Evolutionary conservation across 331 rosid genomes (phyloP).

Genomic region (Quercus phellos): DNA sequence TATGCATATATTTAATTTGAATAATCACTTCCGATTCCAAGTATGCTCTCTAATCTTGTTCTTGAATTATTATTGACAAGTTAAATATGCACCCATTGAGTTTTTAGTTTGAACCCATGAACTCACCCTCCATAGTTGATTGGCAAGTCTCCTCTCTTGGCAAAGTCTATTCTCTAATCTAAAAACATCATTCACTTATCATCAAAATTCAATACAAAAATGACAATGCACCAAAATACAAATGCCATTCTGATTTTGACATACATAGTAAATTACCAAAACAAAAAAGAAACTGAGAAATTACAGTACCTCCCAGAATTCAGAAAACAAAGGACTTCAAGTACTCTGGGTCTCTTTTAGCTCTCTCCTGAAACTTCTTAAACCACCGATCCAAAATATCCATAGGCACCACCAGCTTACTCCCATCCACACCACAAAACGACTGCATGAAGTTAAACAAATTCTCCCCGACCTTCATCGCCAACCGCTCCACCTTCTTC

Average conservation of each 20-base stretch:
- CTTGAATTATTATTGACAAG: too few species aligned
- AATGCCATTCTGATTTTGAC: neutral
- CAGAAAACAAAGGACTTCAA: conserved; percentile 79
- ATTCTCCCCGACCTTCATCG: conserved; percentile 89
- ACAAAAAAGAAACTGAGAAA: neutral
- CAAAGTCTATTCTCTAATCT: too few species aligned
- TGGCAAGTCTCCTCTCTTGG: too few species aligned
- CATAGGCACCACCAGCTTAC: conserved; percentile 84
- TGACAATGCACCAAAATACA: neutral
- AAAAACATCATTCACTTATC: neutral
- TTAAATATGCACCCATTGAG: too few species aligned
- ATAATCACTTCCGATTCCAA: neutral
- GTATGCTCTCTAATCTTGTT: neutral
- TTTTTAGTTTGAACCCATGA: too few species aligned
- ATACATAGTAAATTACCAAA: too few species aligned
- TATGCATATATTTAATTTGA: neutral
- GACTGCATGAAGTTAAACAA: conserved; percentile 93
- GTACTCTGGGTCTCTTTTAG: conserved; percentile 92
- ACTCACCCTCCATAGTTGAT: too few species aligned
- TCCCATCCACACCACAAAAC: conserved; percentile 85
- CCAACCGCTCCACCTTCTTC: conserved; percentile 66
- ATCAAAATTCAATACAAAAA: neutral
- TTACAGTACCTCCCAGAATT: neutral
- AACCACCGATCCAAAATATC: conserved; percentile 96
- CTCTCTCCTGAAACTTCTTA: conserved; percentile 90